Evolutionary conservation across 805 yeast genomes (phyloP).

Genomic region (Yamadazyma tumulicola): DNA sequence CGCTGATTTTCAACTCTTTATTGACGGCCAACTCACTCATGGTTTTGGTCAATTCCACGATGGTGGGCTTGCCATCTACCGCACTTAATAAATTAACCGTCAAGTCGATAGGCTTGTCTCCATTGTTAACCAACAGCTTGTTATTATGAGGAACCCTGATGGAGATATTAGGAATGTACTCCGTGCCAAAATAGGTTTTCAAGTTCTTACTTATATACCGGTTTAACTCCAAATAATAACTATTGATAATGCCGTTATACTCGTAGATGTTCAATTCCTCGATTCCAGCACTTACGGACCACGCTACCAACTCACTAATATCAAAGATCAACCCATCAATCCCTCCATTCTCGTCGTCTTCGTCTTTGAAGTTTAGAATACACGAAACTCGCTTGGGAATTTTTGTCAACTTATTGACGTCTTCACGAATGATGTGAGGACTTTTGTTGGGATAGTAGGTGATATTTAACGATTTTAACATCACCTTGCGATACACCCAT

Average conservation of each 20-base stretch:
- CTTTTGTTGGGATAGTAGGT: constrained; percentile 68
- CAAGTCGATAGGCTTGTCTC: constrained; percentile 43
- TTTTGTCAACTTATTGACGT: constrained; percentile 67
- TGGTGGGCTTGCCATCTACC: constrained; percentile 85
- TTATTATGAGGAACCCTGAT: constrained; percentile 69
- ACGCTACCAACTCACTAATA: constrained; percentile 72
- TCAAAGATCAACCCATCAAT: constrained; percentile 75
- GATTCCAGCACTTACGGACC: constrained; percentile 91
- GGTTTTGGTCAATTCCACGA: constrained; percentile 83
- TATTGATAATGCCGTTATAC: constrained; percentile 63
- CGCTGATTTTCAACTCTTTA: constrained; percentile 57
- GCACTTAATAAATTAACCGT: constrained; percentile 64
- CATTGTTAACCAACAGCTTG: constrained; percentile 33
- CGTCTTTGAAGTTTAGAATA: constrained; percentile 68
- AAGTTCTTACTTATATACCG: constrained; percentile 57
- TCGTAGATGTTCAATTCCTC: constrained; percentile 73
- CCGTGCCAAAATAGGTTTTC: constrained; percentile 69
- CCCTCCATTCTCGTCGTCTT: constrained; percentile 87
- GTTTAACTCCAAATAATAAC: constrained; percentile 47
- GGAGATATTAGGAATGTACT: constrained; percentile 57
- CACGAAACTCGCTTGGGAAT: constrained; percentile 76
- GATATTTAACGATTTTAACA: constrained; percentile 55
- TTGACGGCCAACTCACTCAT: constrained; percentile 70
- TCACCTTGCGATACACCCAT: constrained; percentile 47
- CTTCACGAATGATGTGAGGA: constrained; percentile 83